Conservation (phyloP, 805 yeast species). For the Kregervanrija fluxuum region DNA sequence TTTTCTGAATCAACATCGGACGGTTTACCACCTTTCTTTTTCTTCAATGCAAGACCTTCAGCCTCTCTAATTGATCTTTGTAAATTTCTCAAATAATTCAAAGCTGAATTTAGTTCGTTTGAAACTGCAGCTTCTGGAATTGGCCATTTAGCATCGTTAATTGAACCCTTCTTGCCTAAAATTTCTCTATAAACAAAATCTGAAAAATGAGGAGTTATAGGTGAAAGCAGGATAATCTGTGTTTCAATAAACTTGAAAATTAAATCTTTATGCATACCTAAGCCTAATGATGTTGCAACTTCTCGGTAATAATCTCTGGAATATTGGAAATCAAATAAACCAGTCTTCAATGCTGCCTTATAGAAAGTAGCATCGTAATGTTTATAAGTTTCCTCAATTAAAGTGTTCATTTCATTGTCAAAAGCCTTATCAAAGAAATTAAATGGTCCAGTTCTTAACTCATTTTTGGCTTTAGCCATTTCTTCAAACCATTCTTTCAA, state of each 20-base stretch:
- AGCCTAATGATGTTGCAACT: slow-evolving; percentile 39
- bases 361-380: slow-evolving; percentile 69
- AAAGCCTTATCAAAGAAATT: slow-evolving; percentile 83
- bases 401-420: slow-evolving; percentile 84
- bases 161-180: slow-evolving; percentile 55
- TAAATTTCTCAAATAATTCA: slow-evolving; percentile 71
- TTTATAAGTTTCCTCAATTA: slow-evolving; percentile 66
- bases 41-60: slow-evolving; percentile 77
- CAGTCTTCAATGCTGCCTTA: slow-evolving; percentile 84
- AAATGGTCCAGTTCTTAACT: slow-evolving; percentile 49
- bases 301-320: slow-evolving; percentile 97
- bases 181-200: slow-evolving; percentile 86
- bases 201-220: slow-evolving; percentile 93
- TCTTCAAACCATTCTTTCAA: slow-evolving; percentile 96
- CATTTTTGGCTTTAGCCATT: slow-evolving; percentile 41
- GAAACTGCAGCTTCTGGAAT: slow-evolving; percentile 62
- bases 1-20: slow-evolving; percentile 66
- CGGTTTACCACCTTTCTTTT: slow-evolving; percentile 79
- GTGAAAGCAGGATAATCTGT: slow-evolving; percentile 80
- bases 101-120: slow-evolving; percentile 52
- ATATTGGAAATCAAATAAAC: slow-evolving; percentile 89
- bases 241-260: slow-evolving; percentile 76
- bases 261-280: slow-evolving; percentile 75
- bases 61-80: slow-evolving; percentile 87
- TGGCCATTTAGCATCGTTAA: slow-evolving; percentile 76